Conservation (phyloP, 2,329 filamentous ascomycete genomes). For the Aspergillus novoparasiticus region DNA sequence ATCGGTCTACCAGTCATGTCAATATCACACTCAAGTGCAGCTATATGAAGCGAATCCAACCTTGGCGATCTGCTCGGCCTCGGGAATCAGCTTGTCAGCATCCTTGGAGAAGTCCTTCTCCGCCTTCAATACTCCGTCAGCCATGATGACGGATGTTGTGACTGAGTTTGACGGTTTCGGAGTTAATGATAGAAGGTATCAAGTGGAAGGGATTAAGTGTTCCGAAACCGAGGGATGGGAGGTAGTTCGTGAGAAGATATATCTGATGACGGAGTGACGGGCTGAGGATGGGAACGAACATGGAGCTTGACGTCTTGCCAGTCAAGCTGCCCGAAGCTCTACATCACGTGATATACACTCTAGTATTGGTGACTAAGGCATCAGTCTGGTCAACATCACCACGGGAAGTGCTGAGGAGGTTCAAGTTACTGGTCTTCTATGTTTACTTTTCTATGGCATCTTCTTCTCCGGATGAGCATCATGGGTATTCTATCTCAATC, state of each 20-base stretch:
- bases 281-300: constrained; percentile 16
- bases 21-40: constrained; percentile 13
- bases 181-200: not conserved
- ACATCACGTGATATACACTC: constrained; percentile 30
- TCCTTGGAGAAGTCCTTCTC: constrained; percentile 99
- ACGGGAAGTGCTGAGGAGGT: not conserved
- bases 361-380: not conserved
- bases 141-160: constrained; percentile 61
- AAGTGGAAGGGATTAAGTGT: not conserved
- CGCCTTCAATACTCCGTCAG: constrained; percentile 81
- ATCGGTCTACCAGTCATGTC: constrained; percentile 54
- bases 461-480: not conserved
- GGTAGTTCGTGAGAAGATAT: constrained; percentile 16
- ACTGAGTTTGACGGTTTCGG: constrained; percentile 14
- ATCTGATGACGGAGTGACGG: constrained; percentile 7
- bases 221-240: constrained; percentile 7
- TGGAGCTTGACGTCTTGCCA: constrained; percentile 20
- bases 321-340: constrained; percentile 33
- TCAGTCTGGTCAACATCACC: not conserved
- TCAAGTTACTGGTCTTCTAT: not conserved
- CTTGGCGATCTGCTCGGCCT: constrained; percentile 87
- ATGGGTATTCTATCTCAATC: not conserved
- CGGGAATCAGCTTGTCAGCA: constrained; percentile 85
- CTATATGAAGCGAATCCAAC: constrained; percentile 50
- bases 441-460: not conserved